Evolutionary conservation across 23 red algal genomes (phyloP).

Genomic region (Porphyridium purpureum): DNA sequence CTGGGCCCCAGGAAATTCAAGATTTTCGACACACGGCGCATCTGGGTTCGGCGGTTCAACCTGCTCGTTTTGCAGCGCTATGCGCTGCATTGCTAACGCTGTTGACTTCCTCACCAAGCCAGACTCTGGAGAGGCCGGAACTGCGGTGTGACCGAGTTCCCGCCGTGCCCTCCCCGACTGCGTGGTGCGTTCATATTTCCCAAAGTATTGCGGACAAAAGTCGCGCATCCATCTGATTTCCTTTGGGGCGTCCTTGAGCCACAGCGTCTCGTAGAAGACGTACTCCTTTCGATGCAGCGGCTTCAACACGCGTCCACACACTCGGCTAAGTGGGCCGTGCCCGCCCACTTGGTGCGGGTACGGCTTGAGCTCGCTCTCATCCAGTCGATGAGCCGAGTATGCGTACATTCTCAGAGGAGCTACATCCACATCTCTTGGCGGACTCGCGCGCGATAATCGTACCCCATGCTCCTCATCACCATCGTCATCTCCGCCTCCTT

Average conservation of each 20-base stretch:
- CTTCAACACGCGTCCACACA: slow-evolving; percentile 36
- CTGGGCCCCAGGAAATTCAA: no score
- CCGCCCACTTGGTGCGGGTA: slow-evolving; percentile 82
- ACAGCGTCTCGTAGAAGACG: slow-evolving; percentile 41
- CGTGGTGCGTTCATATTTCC: not conserved
- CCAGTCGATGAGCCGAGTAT: no score
- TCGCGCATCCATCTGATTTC: slow-evolving; percentile 30
- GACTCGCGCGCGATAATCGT: no score
- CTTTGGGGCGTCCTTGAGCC: slow-evolving; percentile 6
- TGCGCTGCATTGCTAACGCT: not conserved
- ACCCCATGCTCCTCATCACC: no score
- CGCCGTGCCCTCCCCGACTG: not conserved
- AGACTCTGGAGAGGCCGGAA: not conserved
- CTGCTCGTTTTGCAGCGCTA: no score
- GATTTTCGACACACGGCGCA: no score
- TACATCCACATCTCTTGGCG: no score
- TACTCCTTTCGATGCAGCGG: slow-evolving; percentile 42
- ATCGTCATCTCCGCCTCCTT: no score
- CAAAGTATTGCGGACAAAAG: slow-evolving; percentile 27
- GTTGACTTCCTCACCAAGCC: not conserved
- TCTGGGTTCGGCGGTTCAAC: no score
- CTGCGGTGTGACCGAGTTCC: not conserved
- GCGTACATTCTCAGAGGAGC: no score
- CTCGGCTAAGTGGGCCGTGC: slow-evolving; percentile 23
- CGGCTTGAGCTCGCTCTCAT: not conserved